phyloP scores from a whole-genome alignment of 2,329 filamentous ascomycete genomes.

The Xenoacremonium recifei region DNA sequence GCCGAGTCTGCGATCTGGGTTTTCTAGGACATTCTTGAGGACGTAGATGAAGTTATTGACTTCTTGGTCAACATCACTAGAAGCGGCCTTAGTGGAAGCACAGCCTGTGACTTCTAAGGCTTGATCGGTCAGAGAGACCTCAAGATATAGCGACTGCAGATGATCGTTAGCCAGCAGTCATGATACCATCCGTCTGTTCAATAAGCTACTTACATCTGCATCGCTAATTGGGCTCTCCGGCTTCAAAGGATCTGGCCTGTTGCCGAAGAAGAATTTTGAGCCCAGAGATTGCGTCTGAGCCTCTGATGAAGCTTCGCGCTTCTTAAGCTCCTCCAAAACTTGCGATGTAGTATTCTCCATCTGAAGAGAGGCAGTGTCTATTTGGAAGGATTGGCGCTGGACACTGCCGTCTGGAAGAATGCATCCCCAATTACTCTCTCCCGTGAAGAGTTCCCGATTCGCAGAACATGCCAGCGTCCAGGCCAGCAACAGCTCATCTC shows the following conservation, averaged over 20 bases:
- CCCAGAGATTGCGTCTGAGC: conserved; percentile 5
- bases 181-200: no score
- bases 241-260: conserved; percentile 3
- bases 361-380: conserved; percentile 8
- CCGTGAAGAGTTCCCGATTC: conserved; percentile 2
- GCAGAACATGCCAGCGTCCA: conserved; percentile 12
- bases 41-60: conserved; percentile 16
- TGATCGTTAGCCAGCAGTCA: conserved; percentile 1
- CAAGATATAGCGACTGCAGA: conserved; percentile 12
- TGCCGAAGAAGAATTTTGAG: conserved; percentile 10
- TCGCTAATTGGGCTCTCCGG: conserved; percentile 1
- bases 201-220: conserved; percentile 11
- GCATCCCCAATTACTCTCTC: conserved; percentile 11
- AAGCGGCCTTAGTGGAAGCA: conserved; percentile 5
- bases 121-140: conserved; percentile 13
- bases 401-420: conserved; percentile 13
- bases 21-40: conserved; percentile 11
- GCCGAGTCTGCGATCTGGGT: conserved; percentile 7
- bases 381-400: conserved; percentile 11
- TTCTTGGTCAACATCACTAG: conserved; percentile 11
- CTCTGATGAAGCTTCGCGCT: conserved; percentile 1
- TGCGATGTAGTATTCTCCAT: conserved; percentile 13
- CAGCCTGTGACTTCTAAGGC: conserved; percentile 9
- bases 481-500: conserved; percentile 11
- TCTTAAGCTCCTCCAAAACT: conserved; percentile 10